Percentiles rank a stretch among this genome's conserved stretches.
Conservation (phyloP, 2,329 filamentous ascomycete species). For the Xylaria digitata region DNA sequence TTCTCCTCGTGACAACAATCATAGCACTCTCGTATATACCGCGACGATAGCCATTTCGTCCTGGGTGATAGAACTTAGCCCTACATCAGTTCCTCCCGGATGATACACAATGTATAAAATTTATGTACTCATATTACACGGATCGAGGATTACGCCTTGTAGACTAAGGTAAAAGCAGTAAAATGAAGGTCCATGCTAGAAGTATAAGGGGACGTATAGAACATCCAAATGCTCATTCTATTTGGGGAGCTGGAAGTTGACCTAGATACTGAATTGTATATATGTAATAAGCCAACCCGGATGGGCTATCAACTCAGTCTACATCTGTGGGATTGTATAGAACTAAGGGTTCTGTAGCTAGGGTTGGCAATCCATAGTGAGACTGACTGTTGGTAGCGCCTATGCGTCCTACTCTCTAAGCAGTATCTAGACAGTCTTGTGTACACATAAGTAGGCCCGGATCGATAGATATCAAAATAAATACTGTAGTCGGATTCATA, state of each 20-base stretch:
- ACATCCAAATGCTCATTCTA: neutral
- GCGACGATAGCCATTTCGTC: neutral
- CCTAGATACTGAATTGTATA: neutral
- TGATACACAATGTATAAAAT: slow-evolving; percentile 2
- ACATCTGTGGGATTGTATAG: neutral
- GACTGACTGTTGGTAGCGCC: too few relatives aligned
- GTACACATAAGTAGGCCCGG: neutral
- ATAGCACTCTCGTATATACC: neutral
- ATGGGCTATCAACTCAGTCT: neutral
- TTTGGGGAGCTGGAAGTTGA: neutral
- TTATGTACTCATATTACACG: slow-evolving; percentile 18
- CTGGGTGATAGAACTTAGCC: neutral
- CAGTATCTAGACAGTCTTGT: neutral
- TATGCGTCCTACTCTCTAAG: neutral
- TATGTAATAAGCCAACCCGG: neutral
- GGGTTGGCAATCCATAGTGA: too few relatives aligned
- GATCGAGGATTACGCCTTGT: neutral
- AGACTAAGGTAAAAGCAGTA: neutral
- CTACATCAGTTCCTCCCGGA: neutral
- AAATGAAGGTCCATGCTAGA: neutral
- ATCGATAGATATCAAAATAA: neutral
- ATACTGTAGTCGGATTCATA: neutral
- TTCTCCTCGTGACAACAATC: neutral
- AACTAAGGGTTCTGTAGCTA: neutral
- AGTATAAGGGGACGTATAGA: neutral